Base-by-base conservation (phyloP, 306 rosid species). In the Gillenia trifoliata region DNA sequence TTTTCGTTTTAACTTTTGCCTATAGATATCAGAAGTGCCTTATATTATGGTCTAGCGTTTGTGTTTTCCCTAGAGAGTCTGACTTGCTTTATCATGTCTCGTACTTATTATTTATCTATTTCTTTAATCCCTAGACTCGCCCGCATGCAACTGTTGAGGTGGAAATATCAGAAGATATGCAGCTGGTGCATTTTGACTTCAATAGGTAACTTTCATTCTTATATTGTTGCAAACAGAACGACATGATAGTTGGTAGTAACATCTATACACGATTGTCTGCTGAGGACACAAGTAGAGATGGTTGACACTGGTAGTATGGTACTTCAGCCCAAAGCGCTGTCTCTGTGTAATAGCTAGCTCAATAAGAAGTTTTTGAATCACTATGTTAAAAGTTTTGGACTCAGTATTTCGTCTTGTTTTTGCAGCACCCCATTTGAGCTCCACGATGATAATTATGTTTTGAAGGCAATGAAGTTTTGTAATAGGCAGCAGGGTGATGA, bases 91-190 rank as follows among this genome's bases (percentile, higher is more conserved):
- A 29, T 67, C 70, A 13, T 28, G 36, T 65, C 43, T 80, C 2
- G 20, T 45, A 45, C 52, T 45, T 45, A 45, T 75, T 41, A 59
- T 54, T 74, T 17, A n/a, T 20, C 60, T 28, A 47, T 34, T 23
- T 23, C 49, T 70, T 75, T 45, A 36, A 55, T 33, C 34, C 26
- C 43, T 75, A 94, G 98, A 94, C 98, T 65, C 90, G 97, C 17
- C 97, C 98, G 36, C 97, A 94, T 88, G 98, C 98, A 65, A 94
- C 97, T 70, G 97, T 94, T 47, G 98, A 94, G 86, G 97, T 94
- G 81, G 97, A 94, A 88, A 94, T 91, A 81, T 94, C 98, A 72
- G 98, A 94, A 87, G 98, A 94, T 80, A 94, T 88, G 98, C 97
- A 93, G 83, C 88, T 94, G 81, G 97, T 94, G 77, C 98, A 94